These are phyloP conservation scores for Populus hybrid DNA, from an alignment of 441 rosid species.

Conservation along the genomic window DNA sequence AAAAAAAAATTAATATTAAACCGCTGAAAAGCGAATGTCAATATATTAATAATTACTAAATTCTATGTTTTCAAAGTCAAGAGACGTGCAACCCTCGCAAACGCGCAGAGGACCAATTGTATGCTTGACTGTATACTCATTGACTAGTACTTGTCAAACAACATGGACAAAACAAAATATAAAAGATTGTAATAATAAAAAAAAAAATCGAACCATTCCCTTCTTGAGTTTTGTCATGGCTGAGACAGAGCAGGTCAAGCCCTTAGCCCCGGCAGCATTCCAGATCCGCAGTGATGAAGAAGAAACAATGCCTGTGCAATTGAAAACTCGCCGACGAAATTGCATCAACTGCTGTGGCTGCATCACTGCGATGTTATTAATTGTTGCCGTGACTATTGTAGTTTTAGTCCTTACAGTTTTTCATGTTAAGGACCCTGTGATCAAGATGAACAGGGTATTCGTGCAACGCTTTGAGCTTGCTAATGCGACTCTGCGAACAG, in stretches of 20 bases:
- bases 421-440: constrained; percentile 29
- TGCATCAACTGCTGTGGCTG: constrained; percentile 40
- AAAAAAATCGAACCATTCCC: too few species aligned
- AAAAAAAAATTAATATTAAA: too few species aligned
- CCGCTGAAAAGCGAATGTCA: too few species aligned
- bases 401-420: constrained; percentile 37
- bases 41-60: too few species aligned
- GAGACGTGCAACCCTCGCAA: too few species aligned
- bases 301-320: constrained; percentile 15
- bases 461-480: constrained; percentile 8
- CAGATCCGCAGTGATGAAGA: constrained; percentile 25
- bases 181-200: too few species aligned
- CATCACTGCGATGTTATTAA: constrained; percentile 28
- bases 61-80: too few species aligned
- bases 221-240: constrained; percentile 18
- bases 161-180: too few species aligned
- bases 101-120: too few species aligned
- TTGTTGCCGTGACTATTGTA: constrained; percentile 23
- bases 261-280: constrained; percentile 26
- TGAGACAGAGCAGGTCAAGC: constrained; percentile 31
- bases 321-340: constrained; percentile 12
- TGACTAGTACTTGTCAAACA: too few species aligned
- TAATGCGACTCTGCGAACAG: background rate
- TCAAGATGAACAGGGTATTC: constrained; percentile 25
- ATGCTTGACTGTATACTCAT: too few species aligned